Evolutionary conservation across 2,329 filamentous ascomycete genomes (phyloP).

Genomic region (Aspergillus brunneoviolaceus): DNA sequence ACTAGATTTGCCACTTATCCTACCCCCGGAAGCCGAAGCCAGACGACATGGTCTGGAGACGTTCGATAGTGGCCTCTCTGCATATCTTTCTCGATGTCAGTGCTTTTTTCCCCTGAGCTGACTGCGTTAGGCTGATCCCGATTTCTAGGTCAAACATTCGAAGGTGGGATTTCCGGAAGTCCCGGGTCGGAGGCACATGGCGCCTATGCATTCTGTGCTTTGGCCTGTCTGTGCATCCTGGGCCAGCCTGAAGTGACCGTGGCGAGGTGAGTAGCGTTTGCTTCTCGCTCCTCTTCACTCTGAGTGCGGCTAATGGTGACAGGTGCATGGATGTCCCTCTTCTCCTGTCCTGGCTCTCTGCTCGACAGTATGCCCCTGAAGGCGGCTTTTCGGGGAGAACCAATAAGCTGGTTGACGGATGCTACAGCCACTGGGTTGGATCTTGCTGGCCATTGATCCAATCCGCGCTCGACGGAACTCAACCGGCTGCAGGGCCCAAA

Average conservation of each 20-base stretch:
- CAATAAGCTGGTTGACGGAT: constrained; percentile 97
- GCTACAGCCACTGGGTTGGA: constrained; percentile 97
- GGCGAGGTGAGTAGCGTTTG: constrained; percentile 57
- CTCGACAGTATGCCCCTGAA: constrained; percentile 85
- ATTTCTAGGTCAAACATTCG: constrained; percentile 76
- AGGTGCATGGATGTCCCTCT: constrained; percentile 75
- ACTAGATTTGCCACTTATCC: constrained; percentile 75
- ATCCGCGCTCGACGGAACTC: constrained; percentile 65
- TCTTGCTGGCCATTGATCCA: constrained; percentile 91
- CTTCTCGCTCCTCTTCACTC: background rate
- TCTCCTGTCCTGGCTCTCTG: constrained; percentile 83
- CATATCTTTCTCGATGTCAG: constrained; percentile 79
- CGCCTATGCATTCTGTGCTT: constrained; percentile 91
- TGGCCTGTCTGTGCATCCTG: constrained; percentile 84
- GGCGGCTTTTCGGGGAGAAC: constrained; percentile 91
- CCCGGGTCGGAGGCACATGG: constrained; percentile 92
- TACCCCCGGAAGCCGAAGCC: constrained; percentile 71
- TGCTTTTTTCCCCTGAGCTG: constrained; percentile 22
- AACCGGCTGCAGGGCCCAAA: constrained; percentile 24
- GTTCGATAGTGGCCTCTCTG: constrained; percentile 71
- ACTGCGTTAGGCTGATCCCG: constrained; percentile 17
- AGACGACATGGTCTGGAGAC: constrained; percentile 60
- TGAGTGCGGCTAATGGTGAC: constrained; percentile 21
- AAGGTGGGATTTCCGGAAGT: constrained; percentile 85
- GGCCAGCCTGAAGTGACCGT: constrained; percentile 75